phyloP scores from a whole-genome alignment of 2,329 filamentous ascomycete genomes.

The Gaeumannomyces sp. region DNA sequence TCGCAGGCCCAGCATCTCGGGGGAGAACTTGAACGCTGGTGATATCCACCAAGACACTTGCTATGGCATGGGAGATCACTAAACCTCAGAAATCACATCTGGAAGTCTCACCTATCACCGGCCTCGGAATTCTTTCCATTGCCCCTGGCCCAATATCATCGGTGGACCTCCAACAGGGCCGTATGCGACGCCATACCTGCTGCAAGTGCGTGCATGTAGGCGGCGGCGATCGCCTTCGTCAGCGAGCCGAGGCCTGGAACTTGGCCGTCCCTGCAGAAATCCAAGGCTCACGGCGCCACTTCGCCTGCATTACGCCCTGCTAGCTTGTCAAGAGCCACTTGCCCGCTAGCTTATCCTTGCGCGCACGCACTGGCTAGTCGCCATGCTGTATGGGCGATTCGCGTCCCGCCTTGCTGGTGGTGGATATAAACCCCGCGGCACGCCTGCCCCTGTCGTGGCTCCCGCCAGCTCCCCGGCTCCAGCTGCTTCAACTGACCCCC shows the following conservation, averaged over 20 bases:
- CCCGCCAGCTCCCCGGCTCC: background rate
- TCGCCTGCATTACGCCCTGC: background rate
- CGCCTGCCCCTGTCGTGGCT: background rate
- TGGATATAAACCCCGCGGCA: background rate
- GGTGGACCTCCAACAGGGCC: background rate
- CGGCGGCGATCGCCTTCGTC: too few species aligned
- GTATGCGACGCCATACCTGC: too few species aligned
- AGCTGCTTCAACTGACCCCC: background rate
- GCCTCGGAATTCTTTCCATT: background rate
- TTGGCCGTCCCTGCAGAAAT: background rate
- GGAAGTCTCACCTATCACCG: too few species aligned
- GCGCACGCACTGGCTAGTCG: too few species aligned
- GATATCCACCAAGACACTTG: background rate
- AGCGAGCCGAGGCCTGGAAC: background rate
- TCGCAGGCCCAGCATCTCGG: background rate
- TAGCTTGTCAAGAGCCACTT: background rate
- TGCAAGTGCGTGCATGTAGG: too few species aligned
- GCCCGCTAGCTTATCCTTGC: background rate
- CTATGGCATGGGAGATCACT: too few species aligned
- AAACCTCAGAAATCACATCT: too few species aligned
- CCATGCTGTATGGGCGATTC: background rate
- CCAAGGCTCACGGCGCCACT: background rate
- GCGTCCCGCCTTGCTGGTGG: background rate
- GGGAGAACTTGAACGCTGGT: background rate
- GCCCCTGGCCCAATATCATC: too few species aligned